Conservation (phyloP, 2,329 filamentous ascomycete species). For the Colletotrichum gigasporum region DNA sequence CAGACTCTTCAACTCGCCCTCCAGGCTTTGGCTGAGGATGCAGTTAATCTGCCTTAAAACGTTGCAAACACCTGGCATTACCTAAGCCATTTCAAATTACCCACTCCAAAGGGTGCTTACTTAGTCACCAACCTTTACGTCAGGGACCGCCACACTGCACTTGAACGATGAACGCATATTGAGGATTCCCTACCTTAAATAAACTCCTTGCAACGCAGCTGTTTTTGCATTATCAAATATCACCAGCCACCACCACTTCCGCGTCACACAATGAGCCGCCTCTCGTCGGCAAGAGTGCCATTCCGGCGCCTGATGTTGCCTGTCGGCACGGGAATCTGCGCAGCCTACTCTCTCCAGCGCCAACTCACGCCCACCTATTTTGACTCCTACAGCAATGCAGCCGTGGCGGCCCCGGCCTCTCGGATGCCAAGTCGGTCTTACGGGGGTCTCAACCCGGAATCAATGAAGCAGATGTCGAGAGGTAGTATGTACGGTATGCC, state of each 20-base stretch:
- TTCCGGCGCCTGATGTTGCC: conserved; percentile 10
- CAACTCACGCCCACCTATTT: background rate
- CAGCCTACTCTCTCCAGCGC: conserved; percentile 3
- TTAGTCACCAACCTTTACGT: too few species aligned
- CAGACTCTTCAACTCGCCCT: too few species aligned
- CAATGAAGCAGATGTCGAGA: conserved; percentile 26
- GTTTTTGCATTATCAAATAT: background rate
- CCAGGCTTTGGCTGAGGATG: too few species aligned
- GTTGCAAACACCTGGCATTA: too few species aligned
- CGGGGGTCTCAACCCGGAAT: conserved; percentile 13
- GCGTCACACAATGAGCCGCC: conserved; percentile 1
- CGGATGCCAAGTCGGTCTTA: background rate
- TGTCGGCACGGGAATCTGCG: conserved; percentile 21
- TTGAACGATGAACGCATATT: too few species aligned
- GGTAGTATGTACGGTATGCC: conserved; percentile 24
- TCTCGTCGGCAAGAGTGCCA: background rate
- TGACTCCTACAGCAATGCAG: background rate
- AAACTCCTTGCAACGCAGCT: too few species aligned
- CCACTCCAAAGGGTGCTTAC: too few species aligned
- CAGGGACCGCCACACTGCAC: too few species aligned
- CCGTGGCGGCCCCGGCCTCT: background rate
- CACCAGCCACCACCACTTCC: background rate
- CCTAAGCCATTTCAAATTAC: too few species aligned
- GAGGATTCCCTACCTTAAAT: too few species aligned
- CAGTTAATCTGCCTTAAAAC: too few species aligned